These are phyloP conservation scores for Nephelium lappaceum DNA, from an alignment of 345 rosid genomes.

Conservation along the genomic window DNA sequence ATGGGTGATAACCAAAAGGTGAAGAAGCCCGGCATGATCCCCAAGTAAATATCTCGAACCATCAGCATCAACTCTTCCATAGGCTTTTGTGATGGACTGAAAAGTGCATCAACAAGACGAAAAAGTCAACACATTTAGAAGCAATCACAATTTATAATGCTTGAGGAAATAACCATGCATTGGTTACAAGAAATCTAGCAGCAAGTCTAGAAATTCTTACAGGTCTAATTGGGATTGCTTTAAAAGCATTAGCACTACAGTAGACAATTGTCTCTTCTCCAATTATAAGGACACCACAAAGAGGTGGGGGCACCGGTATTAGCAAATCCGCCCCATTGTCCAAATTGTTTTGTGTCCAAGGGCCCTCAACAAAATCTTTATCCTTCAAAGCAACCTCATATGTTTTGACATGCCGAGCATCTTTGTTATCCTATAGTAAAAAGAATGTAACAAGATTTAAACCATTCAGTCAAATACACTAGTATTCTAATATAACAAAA, in stretches of 20 bases:
- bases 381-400: slow-evolving; percentile 94
- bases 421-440: slow-evolving; percentile 84
- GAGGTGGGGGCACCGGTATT: slow-evolving; percentile 95
- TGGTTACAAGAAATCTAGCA: slow-evolving; percentile 13
- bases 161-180: background rate
- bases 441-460: slow-evolving; percentile 12
- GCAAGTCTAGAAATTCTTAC: slow-evolving; percentile 44
- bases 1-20: slow-evolving; percentile 88
- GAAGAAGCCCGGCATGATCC: slow-evolving; percentile 86
- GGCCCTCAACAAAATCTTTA: slow-evolving; percentile 96
- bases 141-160: background rate
- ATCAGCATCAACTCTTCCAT: slow-evolving; percentile 95
- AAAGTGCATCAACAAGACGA: slow-evolving; percentile 14
- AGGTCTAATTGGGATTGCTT: slow-evolving; percentile 81
- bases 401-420: slow-evolving; percentile 96
- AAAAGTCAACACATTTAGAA: slow-evolving; percentile 23
- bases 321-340: slow-evolving; percentile 92
- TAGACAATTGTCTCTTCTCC: slow-evolving; percentile 95
- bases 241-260: slow-evolving; percentile 85
- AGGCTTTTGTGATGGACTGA: slow-evolving; percentile 86
- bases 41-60: slow-evolving; percentile 95
- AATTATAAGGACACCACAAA: slow-evolving; percentile 96
- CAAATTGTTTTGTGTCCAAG: slow-evolving; percentile 95
- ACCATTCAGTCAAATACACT: background rate
- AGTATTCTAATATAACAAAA: background rate